Conservation (phyloP, 1,139 yeast genomes). For the Protomyces pachydermus region DNA sequence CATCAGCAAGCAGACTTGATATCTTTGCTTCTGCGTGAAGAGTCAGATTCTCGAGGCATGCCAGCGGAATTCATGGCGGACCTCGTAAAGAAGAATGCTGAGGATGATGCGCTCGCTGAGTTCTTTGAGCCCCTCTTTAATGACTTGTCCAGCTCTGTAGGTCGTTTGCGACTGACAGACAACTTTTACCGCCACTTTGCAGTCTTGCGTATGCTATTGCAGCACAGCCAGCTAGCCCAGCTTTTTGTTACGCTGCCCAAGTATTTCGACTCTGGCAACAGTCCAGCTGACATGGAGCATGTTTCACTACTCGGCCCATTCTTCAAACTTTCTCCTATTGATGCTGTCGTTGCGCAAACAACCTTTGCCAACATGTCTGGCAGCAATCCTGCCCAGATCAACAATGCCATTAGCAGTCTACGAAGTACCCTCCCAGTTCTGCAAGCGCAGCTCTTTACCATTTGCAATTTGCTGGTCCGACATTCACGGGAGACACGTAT, state of each 20-base stretch:
- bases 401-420: conserved; percentile 6
- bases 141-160: conserved; percentile 33
- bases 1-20: conserved; percentile 30
- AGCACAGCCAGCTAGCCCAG: conserved; percentile 48
- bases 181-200: conserved; percentile 39
- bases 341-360: conserved; percentile 38
- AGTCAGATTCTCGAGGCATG: conserved; percentile 30
- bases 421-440: conserved; percentile 1
- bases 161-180: conserved; percentile 33
- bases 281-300: conserved; percentile 52
- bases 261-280: conserved; percentile 39
- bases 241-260: conserved; percentile 34
- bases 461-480: conserved; percentile 71
- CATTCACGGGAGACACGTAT: conserved; percentile 63
- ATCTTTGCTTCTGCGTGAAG: conserved; percentile 29
- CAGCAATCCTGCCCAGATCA: conserved; percentile 31
- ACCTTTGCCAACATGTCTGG: conserved; percentile 36
- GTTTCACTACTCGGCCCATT: conserved; percentile 72
- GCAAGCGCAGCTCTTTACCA: conserved; percentile 49
- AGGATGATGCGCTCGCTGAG: conserved; percentile 62
- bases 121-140: conserved; percentile 49
- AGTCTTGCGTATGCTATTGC: conserved; percentile 6
- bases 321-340: conserved; percentile 67
- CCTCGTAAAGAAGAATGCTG: conserved; percentile 54
- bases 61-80: conserved; percentile 54